Conservation (phyloP, 345 rosid species). For the Garcia nutans region DNA sequence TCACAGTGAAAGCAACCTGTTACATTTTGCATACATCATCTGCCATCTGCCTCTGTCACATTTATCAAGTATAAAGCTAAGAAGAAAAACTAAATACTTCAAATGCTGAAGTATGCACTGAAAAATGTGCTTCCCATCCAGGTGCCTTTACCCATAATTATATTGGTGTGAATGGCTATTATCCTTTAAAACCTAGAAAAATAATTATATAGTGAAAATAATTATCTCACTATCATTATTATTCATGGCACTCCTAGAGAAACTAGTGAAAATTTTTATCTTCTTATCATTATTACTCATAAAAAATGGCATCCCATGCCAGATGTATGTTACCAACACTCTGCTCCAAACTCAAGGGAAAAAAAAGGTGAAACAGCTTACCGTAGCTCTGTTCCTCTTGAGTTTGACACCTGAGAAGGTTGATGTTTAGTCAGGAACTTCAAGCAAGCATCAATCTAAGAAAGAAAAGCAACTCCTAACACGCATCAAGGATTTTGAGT, state of each 20-base stretch:
- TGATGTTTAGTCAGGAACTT: constrained; percentile 11
- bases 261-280: neutral
- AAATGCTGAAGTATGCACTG: neutral
- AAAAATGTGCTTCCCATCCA: neutral
- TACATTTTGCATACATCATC: neutral
- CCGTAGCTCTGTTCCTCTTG: constrained; percentile 50
- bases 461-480: constrained; percentile 9
- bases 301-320: neutral
- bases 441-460: neutral
- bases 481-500: neutral
- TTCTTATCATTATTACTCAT: neutral
- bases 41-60: neutral
- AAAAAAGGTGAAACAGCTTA: constrained; percentile 26
- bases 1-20: neutral
- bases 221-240: neutral
- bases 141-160: neutral
- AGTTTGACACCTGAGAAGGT: constrained; percentile 48
- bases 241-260: neutral
- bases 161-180: neutral
- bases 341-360: constrained; percentile 9
- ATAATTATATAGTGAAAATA: neutral
- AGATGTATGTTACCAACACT: neutral
- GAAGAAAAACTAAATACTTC: neutral
- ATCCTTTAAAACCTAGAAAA: neutral
- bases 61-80: neutral